A percentile compares a stretch with the other conserved stretches of the same genome.
These are phyloP conservation scores for Fusarium sp. DNA, from an alignment of 2,329 filamentous ascomycete genomes.

Conservation along the genomic window DNA sequence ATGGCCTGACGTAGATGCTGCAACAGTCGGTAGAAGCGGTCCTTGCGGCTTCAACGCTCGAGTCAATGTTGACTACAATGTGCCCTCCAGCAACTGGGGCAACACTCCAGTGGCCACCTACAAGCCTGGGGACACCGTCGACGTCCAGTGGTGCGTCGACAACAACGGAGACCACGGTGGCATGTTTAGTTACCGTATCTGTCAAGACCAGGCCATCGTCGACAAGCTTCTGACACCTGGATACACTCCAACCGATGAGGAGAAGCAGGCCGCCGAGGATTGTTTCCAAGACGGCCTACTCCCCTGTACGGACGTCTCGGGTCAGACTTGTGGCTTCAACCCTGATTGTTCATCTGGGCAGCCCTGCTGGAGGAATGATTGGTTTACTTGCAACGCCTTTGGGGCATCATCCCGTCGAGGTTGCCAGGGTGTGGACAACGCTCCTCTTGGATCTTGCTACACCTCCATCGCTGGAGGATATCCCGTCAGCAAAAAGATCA, in stretches of 20 bases:
- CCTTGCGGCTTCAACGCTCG: constrained; percentile 66
- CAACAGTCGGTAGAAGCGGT: constrained; percentile 60
- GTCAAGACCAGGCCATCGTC: constrained; percentile 61
- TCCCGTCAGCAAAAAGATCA: constrained; percentile 63
- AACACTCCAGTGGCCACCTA: constrained; percentile 56
- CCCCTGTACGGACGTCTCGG: constrained; percentile 60
- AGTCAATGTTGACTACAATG: constrained; percentile 64
- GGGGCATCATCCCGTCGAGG: constrained; percentile 46
- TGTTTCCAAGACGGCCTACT: constrained; percentile 62
- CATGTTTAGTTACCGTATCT: constrained; percentile 67
- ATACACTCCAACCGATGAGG: constrained; percentile 60
- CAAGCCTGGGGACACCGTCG: constrained; percentile 56
- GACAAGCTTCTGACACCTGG: constrained; percentile 60
- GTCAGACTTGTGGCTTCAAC: constrained; percentile 60
- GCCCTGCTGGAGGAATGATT: constrained; percentile 62
- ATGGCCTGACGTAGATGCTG: constrained; percentile 61
- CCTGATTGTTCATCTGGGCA: constrained; percentile 58
- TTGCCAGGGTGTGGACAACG: constrained; percentile 60
- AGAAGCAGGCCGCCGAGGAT: constrained; percentile 64
- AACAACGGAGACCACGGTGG: constrained; percentile 67
- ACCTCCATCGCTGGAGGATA: constrained; percentile 66
- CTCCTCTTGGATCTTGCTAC: constrained; percentile 56
- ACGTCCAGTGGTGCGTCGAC: constrained; percentile 66
- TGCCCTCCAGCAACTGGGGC: constrained; percentile 58
- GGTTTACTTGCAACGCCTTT: constrained; percentile 64